phyloP scores from a whole-genome alignment of 164 flowering plant genomes.

The Sedum album region DNA sequence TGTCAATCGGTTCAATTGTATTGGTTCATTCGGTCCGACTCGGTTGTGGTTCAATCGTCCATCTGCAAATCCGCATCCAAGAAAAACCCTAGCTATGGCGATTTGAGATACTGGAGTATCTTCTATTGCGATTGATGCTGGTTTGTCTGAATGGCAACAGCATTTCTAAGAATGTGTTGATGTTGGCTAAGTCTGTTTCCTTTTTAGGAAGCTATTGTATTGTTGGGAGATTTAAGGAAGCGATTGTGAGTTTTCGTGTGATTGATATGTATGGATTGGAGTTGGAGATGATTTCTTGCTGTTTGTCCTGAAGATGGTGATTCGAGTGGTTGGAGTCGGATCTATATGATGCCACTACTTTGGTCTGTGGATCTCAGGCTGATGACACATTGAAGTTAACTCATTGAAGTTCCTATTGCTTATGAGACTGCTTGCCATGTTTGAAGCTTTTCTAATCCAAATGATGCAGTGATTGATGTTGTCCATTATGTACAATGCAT shows the following conservation, averaged over 20 bases:
- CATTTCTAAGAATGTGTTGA: slow-evolving; percentile 38
- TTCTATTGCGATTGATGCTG: slow-evolving; percentile 24
- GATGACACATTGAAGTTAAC: slow-evolving; percentile 62
- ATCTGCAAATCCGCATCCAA: not conserved
- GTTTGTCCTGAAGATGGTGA: slow-evolving; percentile 59
- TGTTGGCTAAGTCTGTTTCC: slow-evolving; percentile 48
- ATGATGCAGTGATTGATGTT: slow-evolving; percentile 35
- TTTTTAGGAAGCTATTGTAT: slow-evolving; percentile 60
- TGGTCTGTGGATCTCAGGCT: slow-evolving; percentile 33
- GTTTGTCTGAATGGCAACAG: slow-evolving; percentile 34
- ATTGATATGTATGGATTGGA: slow-evolving; percentile 56
- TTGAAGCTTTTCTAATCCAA: slow-evolving; percentile 59
- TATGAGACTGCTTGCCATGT: slow-evolving; percentile 69
- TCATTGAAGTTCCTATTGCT: slow-evolving; percentile 47
- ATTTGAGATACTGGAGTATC: not conserved
- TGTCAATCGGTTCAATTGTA: no score
- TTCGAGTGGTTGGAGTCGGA: slow-evolving; percentile 53
- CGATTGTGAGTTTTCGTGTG: slow-evolving; percentile 59
- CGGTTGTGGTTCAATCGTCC: not conserved
- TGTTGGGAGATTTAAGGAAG: slow-evolving; percentile 47
- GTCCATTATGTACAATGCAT: not conserved
- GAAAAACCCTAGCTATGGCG: not conserved
- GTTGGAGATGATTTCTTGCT: slow-evolving; percentile 53
- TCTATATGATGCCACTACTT: slow-evolving; percentile 60
- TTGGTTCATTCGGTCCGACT: no score